Base-by-base conservation (phyloP, 768 basidiomycete species). In the Phaffia tasmanica region DNA sequence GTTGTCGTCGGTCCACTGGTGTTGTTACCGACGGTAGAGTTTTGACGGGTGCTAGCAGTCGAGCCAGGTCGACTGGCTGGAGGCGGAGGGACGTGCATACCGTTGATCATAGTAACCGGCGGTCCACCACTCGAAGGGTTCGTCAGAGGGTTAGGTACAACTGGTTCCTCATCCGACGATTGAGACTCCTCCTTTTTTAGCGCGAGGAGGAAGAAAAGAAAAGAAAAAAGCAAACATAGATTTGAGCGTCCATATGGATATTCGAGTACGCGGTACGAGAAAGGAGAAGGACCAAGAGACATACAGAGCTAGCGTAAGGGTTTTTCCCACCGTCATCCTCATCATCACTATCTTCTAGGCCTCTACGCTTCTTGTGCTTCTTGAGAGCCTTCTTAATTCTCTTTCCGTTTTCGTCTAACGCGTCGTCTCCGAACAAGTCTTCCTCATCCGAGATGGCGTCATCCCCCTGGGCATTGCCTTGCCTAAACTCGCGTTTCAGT, bases 401-500 rank as follows among this genome's bases (percentile, higher is more conserved):
- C 35, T 61, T 61, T 16, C 62, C 66, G 11, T 48, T 35, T 27
- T 29, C 66, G 53, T 63, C 59, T 21, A 57, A 53, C 42, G 30
- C 55, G 15, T 23, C 54, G 25, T 59, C 67, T 14, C 67, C 67
- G 35, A 68, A 68, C 1, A 68, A 61, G 30, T 68, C 67, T 16
- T 67, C 65, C 30, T 68, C 67, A 50, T 68, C 67, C 21, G 67
- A 68, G 2, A 48, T 62, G 11, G 32, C 65, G 27, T 61, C 59
- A 8, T 42, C 51, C 18, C 54, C 54, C 21, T 30, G 56, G 32
- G 61, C 62, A 47, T 62, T 68, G 42, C 62, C 67, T 25, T 57
- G 66, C 23, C 67, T 55, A 25, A 63, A 63, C 56, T 68, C 67
- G 15, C 57, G 54, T 49, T 63, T 68, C 32, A 68, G 49, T 27